Percentiles rank a stretch among this genome's conserved stretches.
phyloP scores from a whole-genome alignment of 345 rosid species.

The Gynandropsis gynandra region DNA sequence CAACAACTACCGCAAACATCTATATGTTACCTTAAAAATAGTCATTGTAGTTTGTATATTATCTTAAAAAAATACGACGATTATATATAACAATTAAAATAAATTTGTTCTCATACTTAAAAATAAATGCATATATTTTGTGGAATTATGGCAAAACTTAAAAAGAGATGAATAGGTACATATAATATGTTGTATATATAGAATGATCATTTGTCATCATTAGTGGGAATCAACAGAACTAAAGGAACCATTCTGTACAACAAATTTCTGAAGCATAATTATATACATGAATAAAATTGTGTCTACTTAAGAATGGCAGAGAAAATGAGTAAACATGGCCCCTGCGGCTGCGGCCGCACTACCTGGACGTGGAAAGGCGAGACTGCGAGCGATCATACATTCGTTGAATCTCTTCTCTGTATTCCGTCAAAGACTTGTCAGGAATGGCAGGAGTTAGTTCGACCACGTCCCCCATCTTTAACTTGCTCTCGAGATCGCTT shows the following conservation, averaged over 20 bases:
- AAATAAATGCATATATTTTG: too few relatives aligned
- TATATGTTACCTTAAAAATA: too few relatives aligned
- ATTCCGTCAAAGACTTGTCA: conserved; percentile 68
- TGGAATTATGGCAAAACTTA: too few relatives aligned
- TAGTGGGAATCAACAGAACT: conserved; percentile 10
- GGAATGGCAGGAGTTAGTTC: conserved; percentile 86
- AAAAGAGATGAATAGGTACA: too few relatives aligned
- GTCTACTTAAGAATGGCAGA: background rate
- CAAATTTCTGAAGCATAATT: conserved; percentile 20
- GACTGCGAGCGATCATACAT: conserved; percentile 67
- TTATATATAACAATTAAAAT: too few relatives aligned
- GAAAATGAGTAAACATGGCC: conserved; percentile 17
- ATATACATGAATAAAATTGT: conserved; percentile 12
- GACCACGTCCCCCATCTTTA: conserved; percentile 94
- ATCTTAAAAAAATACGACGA: too few relatives aligned
- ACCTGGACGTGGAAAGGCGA: conserved; percentile 26
- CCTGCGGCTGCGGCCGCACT: conserved; percentile 21
- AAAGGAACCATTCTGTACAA: conserved; percentile 1
- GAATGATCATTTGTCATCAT: conserved; percentile 3
- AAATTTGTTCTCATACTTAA: too few relatives aligned
- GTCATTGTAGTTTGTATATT: too few relatives aligned
- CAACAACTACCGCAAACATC: too few relatives aligned
- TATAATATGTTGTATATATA: background rate
- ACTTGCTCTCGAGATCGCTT: conserved; percentile 52
- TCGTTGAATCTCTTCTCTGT: conserved; percentile 86